Percentiles rank a stretch among this genome's conserved stretches.
These are phyloP conservation scores for Amanita subjunquillea DNA, from an alignment of 768 basidiomycete species.

Conservation along the genomic window DNA sequence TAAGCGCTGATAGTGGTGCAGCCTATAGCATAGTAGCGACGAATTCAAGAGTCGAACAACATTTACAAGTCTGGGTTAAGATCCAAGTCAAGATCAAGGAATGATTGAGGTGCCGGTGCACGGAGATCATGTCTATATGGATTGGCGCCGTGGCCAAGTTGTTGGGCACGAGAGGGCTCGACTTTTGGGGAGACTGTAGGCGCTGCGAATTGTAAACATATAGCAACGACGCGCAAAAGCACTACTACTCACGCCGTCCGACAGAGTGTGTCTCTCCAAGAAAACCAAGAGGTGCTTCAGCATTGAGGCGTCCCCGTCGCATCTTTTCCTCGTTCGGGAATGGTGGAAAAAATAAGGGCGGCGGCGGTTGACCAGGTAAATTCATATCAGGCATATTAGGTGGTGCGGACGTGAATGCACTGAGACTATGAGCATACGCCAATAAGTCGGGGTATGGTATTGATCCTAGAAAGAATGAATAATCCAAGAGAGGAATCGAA, in stretches of 20 bases:
- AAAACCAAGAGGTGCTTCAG: conserved; percentile 67
- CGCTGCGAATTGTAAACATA: conserved; percentile 26
- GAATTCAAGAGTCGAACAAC: background rate
- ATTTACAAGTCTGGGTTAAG: conserved; percentile 69
- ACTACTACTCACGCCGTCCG: conserved; percentile 48
- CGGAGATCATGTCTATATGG: conserved; percentile 66
- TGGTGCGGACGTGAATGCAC: conserved; percentile 81
- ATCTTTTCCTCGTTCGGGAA: conserved; percentile 91
- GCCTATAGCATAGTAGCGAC: background rate
- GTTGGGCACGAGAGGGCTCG: conserved; percentile 32
- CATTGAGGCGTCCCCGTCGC: conserved; percentile 72
- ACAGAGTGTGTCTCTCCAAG: conserved; percentile 78
- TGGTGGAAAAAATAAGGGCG: conserved; percentile 79
- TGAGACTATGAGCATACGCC: conserved; percentile 76
- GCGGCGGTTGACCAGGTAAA: conserved; percentile 62
- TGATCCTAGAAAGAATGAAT: conserved; percentile 35
- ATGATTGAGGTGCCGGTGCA: conserved; percentile 35
- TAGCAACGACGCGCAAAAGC: background rate
- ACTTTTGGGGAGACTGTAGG: conserved; percentile 52
- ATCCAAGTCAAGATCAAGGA: conserved; percentile 77
- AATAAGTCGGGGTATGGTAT: conserved; percentile 78
- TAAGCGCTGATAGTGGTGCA: background rate
- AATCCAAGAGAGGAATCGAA: background rate
- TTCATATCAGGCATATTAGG: conserved; percentile 76
- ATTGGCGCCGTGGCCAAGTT: conserved; percentile 42